Evolutionary conservation across 148 eudicot species (phyloP).

Genomic region (Vaccinium vitisidaea): DNA sequence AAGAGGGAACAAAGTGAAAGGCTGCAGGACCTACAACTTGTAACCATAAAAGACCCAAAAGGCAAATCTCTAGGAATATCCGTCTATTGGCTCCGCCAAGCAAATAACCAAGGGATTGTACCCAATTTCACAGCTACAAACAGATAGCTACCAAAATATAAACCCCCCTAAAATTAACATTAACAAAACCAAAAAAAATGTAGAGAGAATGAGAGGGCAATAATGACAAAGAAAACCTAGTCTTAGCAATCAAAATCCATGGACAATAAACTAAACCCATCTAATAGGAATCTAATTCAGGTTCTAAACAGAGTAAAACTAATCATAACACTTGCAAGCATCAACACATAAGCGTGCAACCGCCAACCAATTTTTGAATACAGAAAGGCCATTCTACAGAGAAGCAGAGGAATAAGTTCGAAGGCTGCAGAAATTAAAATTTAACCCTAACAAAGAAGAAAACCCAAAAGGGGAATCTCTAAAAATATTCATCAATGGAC

Average conservation of each 20-base stretch:
- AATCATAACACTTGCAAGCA: neutral
- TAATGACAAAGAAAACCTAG: neutral
- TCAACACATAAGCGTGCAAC: neutral
- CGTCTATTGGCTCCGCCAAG: neutral
- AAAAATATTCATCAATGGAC: constrained; percentile 6
- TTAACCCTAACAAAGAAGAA: neutral
- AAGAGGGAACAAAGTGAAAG: neutral
- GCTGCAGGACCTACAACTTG: neutral
- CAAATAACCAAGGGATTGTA: neutral
- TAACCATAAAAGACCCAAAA: neutral
- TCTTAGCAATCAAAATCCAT: neutral
- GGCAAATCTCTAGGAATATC: neutral
- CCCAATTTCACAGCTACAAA: neutral
- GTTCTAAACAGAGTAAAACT: neutral
- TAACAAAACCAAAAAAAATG: neutral
- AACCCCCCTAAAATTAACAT: neutral
- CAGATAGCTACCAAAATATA: neutral
- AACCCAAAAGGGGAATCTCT: constrained; percentile 8
- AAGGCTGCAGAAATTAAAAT: neutral
- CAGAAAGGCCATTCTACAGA: neutral
- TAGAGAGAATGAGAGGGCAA: neutral
- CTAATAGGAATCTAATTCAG: neutral
- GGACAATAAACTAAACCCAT: neutral
- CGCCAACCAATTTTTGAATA: neutral
- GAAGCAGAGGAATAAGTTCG: neutral